phyloP scores from a whole-genome alignment of 139 green algal genomes.

The Picochlorum costavermella region DNA sequence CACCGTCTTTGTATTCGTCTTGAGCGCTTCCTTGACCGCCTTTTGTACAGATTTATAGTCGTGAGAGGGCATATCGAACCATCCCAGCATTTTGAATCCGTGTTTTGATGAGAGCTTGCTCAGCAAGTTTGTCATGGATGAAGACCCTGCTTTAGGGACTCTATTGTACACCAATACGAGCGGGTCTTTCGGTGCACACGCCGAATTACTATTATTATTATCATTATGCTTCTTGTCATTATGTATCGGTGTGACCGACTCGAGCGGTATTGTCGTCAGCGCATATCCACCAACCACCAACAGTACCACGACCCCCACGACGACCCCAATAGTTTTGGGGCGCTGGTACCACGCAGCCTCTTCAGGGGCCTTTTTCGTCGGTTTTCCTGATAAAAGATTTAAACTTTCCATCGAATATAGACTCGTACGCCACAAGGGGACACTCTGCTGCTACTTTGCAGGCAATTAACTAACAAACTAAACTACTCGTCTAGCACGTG shows the following conservation, averaged over 20 bases:
- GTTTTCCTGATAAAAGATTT: not conserved
- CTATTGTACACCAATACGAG: slow-evolving; percentile 8
- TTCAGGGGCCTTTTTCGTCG: not conserved
- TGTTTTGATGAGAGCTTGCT: not conserved
- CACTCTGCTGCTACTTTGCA: not conserved
- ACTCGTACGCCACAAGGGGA: not conserved
- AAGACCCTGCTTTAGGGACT: slow-evolving; percentile 9
- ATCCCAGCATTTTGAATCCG: slow-evolving; percentile 5
- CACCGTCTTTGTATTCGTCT: slow-evolving; percentile 2
- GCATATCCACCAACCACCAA: no score
- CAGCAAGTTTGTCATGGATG: slow-evolving; percentile 8
- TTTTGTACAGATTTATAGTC: not conserved
- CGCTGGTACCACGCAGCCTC: not conserved
- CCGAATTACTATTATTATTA: not conserved
- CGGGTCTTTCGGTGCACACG: slow-evolving; percentile 1
- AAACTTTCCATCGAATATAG: not conserved
- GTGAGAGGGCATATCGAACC: slow-evolving; percentile 3
- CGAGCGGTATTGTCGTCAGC: not conserved
- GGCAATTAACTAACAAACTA: no score
- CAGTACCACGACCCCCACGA: no score
- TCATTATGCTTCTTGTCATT: not conserved
- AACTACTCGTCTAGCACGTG: no score
- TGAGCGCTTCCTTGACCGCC: not conserved
- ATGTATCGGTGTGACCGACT: not conserved
- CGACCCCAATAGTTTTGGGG: no score